These are phyloP conservation scores for Fusarium sororula DNA, from an alignment of 2,329 filamentous ascomycete genomes.

Conservation along the genomic window DNA sequence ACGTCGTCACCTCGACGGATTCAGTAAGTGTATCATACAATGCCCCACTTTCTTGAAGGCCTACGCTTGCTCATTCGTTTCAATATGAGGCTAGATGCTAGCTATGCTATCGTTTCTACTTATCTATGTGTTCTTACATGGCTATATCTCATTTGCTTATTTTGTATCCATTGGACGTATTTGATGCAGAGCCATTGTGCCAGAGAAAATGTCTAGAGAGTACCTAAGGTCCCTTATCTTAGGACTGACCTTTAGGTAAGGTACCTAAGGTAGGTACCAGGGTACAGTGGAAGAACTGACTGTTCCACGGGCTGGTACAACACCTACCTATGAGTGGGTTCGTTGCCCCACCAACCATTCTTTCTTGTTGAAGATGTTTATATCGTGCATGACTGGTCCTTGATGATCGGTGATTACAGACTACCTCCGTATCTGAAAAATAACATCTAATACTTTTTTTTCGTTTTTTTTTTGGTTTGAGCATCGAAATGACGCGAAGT, in stretches of 20 bases:
- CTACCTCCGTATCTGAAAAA: neutral
- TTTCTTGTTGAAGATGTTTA: neutral
- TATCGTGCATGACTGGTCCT: neutral
- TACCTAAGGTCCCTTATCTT: neutral
- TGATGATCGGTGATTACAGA: neutral
- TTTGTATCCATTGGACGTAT: neutral
- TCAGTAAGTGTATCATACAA: constrained; percentile 18
- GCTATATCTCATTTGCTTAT: neutral
- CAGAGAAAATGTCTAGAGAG: constrained; percentile 1
- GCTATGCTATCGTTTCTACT: neutral
- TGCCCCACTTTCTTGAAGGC: constrained; percentile 50
- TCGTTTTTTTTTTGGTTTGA: neutral
- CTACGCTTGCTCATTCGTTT: constrained; percentile 50
- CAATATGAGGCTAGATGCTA: neutral
- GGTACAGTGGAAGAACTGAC: neutral
- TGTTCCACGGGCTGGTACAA: neutral
- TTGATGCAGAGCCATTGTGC: neutral
- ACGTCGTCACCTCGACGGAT: constrained; percentile 41
- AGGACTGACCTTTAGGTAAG: neutral
- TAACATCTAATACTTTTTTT: neutral
- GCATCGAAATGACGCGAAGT: constrained; percentile 56
- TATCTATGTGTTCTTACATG: constrained; percentile 2
- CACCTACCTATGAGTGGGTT: neutral
- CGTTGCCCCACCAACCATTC: constrained; percentile 40
- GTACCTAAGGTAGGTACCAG: neutral